Conservation (phyloP, 2,329 filamentous ascomycete species). For the Phialemonium atrogriseum region DNA sequence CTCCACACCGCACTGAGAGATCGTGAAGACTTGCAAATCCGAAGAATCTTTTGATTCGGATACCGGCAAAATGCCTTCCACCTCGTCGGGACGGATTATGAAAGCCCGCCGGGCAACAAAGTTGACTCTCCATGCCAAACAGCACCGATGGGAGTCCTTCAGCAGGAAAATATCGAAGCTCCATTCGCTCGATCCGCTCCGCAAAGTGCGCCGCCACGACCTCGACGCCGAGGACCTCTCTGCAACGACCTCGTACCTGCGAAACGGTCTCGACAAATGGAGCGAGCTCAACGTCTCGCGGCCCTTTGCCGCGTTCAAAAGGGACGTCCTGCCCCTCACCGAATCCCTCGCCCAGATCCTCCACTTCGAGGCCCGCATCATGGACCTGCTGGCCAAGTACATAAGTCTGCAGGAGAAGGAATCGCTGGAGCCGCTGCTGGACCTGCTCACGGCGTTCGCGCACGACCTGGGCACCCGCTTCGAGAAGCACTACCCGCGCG, state of each 20-base stretch:
- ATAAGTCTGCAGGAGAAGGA: conserved; percentile 72
- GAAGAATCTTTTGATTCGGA: too few relatives aligned
- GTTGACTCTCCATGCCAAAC: conserved; percentile 66
- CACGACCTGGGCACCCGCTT: conserved; percentile 84
- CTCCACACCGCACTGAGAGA: conserved; percentile 4
- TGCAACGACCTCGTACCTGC: conserved; percentile 78
- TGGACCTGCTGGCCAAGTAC: conserved; percentile 65
- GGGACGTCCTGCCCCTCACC: conserved; percentile 66
- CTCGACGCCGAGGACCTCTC: conserved; percentile 72
- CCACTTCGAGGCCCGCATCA: conserved; percentile 80
- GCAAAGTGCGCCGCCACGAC: conserved; percentile 76
- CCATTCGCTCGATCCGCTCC: conserved; percentile 82
- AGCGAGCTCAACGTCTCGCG: conserved; percentile 82
- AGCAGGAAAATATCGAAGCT: conserved; percentile 83
- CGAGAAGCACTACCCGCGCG: conserved; percentile 75
- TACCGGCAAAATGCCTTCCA: conserved; percentile 53
- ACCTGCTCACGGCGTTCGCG: conserved; percentile 87
- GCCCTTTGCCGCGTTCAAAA: conserved; percentile 68
- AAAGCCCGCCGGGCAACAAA: conserved; percentile 64
- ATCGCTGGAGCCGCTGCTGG: conserved; percentile 77
- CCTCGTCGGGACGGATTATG: conserved; percentile 57
- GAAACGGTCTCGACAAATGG: conserved; percentile 79
- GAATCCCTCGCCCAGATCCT: conserved; percentile 89
- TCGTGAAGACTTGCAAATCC: conserved; percentile 17
- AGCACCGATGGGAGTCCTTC: conserved; percentile 88